A percentile compares a stretch with the other conserved stretches of the same genome.
phyloP scores from a whole-genome alignment of 805 yeast species.

The Myxozyma neotropica region DNA sequence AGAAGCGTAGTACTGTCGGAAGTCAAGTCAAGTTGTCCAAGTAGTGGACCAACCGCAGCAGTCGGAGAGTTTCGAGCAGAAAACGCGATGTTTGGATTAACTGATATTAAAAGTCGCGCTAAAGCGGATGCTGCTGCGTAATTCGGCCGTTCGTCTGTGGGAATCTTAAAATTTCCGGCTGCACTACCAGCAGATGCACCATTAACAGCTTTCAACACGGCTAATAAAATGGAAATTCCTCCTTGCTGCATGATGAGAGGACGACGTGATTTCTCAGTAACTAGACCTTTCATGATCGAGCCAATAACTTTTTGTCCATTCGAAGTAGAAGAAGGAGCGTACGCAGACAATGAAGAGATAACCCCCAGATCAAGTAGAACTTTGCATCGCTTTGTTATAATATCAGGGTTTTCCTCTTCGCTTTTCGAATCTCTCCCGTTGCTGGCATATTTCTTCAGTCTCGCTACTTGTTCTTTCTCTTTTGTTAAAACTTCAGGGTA shows the following conservation, averaged over 20 bases:
- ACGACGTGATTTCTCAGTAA: conserved; percentile 38
- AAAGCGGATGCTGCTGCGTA: conserved; percentile 40
- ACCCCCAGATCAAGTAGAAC: conserved; percentile 38
- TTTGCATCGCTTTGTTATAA: conserved; percentile 36
- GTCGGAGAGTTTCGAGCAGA: conserved; percentile 40
- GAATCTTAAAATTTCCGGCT: conserved; percentile 19
- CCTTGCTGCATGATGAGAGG: conserved; percentile 42
- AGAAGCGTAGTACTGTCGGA: conserved; percentile 39
- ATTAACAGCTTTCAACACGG: conserved; percentile 20
- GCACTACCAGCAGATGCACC: background rate
- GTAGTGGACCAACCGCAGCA: conserved; percentile 41
- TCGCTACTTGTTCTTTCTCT: conserved; percentile 39
- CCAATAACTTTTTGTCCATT: conserved; percentile 38
- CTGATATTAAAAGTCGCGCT: conserved; percentile 43
- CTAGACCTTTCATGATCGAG: conserved; percentile 40
- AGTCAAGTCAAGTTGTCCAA: conserved; percentile 37
- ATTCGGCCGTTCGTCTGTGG: conserved; percentile 17
- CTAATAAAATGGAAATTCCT: conserved; percentile 39
- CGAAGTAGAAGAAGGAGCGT: conserved; percentile 34
- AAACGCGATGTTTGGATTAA: conserved; percentile 43
- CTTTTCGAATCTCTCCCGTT: conserved; percentile 35
- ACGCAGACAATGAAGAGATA: conserved; percentile 24
- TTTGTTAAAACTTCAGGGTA: conserved; percentile 41
- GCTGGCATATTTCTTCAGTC: conserved; percentile 38
- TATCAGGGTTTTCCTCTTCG: conserved; percentile 35